These are phyloP conservation scores for Saccharomycopsis crataegensis DNA, from an alignment of 1,139 yeast genomes.

Conservation along the genomic window DNA sequence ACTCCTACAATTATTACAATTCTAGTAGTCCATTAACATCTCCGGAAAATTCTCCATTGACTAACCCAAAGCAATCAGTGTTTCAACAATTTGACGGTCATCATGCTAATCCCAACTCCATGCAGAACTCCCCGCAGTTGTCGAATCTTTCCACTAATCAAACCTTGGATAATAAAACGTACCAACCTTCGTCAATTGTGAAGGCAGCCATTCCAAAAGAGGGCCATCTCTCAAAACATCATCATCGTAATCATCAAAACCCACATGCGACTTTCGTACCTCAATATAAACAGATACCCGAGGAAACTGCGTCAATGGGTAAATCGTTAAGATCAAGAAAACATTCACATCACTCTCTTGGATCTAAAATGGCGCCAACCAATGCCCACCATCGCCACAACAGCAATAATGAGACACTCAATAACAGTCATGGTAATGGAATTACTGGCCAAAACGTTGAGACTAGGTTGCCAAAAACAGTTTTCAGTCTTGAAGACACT, in stretches of 20 bases:
- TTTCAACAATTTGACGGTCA: neutral
- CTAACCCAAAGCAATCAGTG: slow-evolving; percentile 2
- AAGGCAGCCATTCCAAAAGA: slow-evolving; percentile 15
- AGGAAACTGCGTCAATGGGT: too few relatives aligned
- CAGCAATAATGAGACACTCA: neutral
- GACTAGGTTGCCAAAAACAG: slow-evolving; percentile 14
- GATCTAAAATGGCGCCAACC: too few relatives aligned
- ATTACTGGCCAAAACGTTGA: neutral
- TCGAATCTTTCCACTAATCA: too few relatives aligned
- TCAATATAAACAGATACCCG: neutral
- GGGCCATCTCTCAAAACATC: neutral
- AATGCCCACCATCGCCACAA: too few relatives aligned
- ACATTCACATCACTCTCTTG: too few relatives aligned
- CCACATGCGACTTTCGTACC: neutral
- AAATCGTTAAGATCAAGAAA: too few relatives aligned
- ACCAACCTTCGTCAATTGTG: slow-evolving; percentile 5
- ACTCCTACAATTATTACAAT: too few relatives aligned
- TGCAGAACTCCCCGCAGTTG: too few relatives aligned
- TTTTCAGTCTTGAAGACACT: slow-evolving; percentile 18
- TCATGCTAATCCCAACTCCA: neutral
- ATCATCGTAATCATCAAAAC: too few relatives aligned
- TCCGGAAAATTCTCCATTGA: slow-evolving; percentile 14
- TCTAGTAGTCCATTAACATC: slow-evolving; percentile 9
- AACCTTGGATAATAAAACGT: too few relatives aligned
- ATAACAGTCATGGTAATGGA: neutral